Evolutionary conservation across 1,284 basidiomycete genomes (phyloP).

Genomic region (Rhodotorula glutinis): DNA sequence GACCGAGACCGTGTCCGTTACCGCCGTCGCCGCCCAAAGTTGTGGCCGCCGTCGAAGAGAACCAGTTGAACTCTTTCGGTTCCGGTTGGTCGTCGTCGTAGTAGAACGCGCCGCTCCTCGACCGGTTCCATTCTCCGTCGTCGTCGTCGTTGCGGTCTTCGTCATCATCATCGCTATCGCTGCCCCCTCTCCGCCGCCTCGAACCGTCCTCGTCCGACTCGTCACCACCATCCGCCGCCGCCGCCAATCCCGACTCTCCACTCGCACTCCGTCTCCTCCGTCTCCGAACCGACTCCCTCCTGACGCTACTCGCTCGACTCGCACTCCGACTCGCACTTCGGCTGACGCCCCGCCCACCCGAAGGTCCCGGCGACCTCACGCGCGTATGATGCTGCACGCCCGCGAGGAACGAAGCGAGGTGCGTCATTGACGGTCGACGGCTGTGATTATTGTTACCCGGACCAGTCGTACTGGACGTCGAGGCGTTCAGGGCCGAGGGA

Average conservation of each 20-base stretch:
- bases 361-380: conserved; percentile 25
- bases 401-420: conserved; percentile 35
- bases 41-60: conserved; percentile 1
- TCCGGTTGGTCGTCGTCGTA: conserved; percentile 18
- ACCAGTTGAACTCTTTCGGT: conserved; percentile 16
- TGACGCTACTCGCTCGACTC: neutral
- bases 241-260: conserved; percentile 10
- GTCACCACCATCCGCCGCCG: conserved; percentile 8
- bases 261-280: conserved; percentile 10
- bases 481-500: neutral
- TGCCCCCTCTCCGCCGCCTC: neutral
- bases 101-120: neutral
- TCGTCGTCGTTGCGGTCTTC: no score
- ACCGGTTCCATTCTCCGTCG: neutral
- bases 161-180: neutral
- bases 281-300: neutral
- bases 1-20: neutral
- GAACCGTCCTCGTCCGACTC: conserved; percentile 11
- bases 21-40: no score
- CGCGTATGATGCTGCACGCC: conserved; percentile 39
- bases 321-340: conserved; percentile 15
- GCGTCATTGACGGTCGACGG: conserved; percentile 25
- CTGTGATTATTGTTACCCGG: neutral
- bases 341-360: conserved; percentile 34
- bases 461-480: neutral